Percentiles rank a stretch among this genome's conserved stretches.
phyloP scores from a whole-genome alignment of 805 yeast genomes.

The Yarrowia sp. region DNA sequence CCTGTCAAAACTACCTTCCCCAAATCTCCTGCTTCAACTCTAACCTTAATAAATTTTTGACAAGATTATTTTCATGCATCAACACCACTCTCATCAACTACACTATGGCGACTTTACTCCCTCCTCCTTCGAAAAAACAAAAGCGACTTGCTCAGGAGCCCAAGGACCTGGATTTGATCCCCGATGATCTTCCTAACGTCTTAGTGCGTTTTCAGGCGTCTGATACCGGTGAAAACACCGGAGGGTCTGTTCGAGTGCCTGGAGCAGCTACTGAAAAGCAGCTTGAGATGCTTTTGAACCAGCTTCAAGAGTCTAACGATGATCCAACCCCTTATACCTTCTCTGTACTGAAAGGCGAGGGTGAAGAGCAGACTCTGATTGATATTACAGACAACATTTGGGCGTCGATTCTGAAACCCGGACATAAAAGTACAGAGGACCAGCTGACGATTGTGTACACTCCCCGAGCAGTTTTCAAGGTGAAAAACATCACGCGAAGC shows the following conservation, averaged over 20 bases:
- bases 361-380: slow-evolving; percentile 45
- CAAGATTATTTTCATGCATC: background rate
- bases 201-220: slow-evolving; percentile 87
- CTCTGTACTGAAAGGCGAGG: slow-evolving; percentile 51
- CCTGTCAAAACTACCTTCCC: background rate
- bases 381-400: slow-evolving; percentile 80
- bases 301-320: slow-evolving; percentile 51
- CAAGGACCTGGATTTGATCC: slow-evolving; percentile 68
- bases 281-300: slow-evolving; percentile 82
- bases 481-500: slow-evolving; percentile 83
- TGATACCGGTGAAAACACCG: slow-evolving; percentile 83
- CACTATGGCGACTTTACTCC: slow-evolving; percentile 84
- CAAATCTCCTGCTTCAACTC: no score
- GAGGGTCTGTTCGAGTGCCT: slow-evolving; percentile 86
- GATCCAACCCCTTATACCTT: slow-evolving; percentile 91
- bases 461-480: slow-evolving; percentile 93
- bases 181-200: slow-evolving; percentile 81
- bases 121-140: slow-evolving; percentile 91
- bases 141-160: slow-evolving; percentile 79
- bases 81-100: background rate
- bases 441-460: slow-evolving; percentile 85
- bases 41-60: background rate
- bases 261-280: slow-evolving; percentile 83
- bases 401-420: slow-evolving; percentile 79
- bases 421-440: slow-evolving; percentile 87